These are phyloP conservation scores for Phaseolus coccineus DNA, from an alignment of 331 rosid genomes.

Conservation along the genomic window DNA sequence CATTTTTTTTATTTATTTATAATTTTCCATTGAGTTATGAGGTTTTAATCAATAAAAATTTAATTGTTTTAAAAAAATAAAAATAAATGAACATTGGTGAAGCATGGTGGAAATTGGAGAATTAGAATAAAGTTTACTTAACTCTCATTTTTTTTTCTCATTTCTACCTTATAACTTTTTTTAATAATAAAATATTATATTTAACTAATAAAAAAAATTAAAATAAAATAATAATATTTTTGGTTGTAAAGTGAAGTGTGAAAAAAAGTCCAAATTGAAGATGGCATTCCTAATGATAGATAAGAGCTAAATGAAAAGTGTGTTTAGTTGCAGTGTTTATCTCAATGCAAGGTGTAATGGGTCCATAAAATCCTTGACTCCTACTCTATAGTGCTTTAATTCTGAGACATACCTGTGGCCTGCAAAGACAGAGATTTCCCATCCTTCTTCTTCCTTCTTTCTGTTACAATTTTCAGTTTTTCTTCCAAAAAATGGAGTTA, in stretches of 20 bases:
- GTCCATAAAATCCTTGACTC: slow-evolving; percentile 72
- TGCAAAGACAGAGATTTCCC: slow-evolving; percentile 79
- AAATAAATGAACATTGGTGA: background rate
- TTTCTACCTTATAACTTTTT: too few relatives aligned
- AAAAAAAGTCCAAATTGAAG: too few relatives aligned
- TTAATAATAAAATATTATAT: too few relatives aligned
- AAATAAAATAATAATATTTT: too few relatives aligned
- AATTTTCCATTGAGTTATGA: too few relatives aligned
- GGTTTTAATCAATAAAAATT: too few relatives aligned
- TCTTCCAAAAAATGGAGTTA: background rate
- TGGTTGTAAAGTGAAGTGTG: too few relatives aligned
- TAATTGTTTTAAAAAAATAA: too few relatives aligned
- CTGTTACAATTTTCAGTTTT: background rate
- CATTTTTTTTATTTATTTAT: too few relatives aligned
- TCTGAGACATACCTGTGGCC: slow-evolving; percentile 73
- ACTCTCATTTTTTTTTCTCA: too few relatives aligned
- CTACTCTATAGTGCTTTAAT: slow-evolving; percentile 59
- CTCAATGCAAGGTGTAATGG: slow-evolving; percentile 74
- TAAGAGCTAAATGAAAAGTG: slow-evolving; percentile 20
- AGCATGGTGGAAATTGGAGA: slow-evolving; percentile 17
- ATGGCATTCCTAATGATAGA: background rate
- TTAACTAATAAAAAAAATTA: too few relatives aligned
- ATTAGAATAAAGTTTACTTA: background rate
- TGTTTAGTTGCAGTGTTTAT: slow-evolving; percentile 71
- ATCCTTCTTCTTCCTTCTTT: slow-evolving; percentile 53